Conservation (phyloP, 2,329 filamentous ascomycete species). For the Sporothrix mexicana region DNA sequence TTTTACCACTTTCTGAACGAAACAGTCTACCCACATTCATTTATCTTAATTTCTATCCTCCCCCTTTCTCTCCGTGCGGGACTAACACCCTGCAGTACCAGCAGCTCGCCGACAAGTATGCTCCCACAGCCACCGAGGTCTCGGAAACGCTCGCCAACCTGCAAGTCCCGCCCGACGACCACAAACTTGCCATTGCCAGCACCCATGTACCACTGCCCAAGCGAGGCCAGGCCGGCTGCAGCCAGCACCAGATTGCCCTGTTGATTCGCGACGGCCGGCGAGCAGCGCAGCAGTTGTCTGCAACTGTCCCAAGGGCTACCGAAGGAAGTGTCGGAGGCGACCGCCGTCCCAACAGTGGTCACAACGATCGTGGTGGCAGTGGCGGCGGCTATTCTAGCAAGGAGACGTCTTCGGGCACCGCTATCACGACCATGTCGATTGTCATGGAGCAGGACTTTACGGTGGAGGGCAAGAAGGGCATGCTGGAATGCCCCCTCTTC, state of each 20-base stretch:
- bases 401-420: slow-evolving; percentile 53
- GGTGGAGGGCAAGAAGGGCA: slow-evolving; percentile 78
- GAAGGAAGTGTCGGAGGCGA: neutral
- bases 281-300: slow-evolving; percentile 59
- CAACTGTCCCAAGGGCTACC: neutral
- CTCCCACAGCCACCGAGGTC: slow-evolving; percentile 68
- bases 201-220: slow-evolving; percentile 61
- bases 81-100: slow-evolving; percentile 58
- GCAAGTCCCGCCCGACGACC: slow-evolving; percentile 63
- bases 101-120: slow-evolving; percentile 70
- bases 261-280: slow-evolving; percentile 69
- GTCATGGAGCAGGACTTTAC: slow-evolving; percentile 90
- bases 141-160: slow-evolving; percentile 70
- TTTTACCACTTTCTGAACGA: slow-evolving; percentile 52
- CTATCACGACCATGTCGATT: slow-evolving; percentile 65
- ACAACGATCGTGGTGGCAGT: neutral
- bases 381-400: slow-evolving; percentile 54
- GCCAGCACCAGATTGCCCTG: slow-evolving; percentile 65
- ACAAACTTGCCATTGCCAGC: slow-evolving; percentile 55
- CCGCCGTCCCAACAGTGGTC: neutral
- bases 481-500: slow-evolving; percentile 80
- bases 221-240: slow-evolving; percentile 52
- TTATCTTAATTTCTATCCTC: too few species aligned
- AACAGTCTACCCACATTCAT: slow-evolving; percentile 28
- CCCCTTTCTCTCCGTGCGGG: slow-evolving; percentile 6